Evolutionary conservation across 2,329 filamentous ascomycete species (phyloP).

Genomic region (Penicillium sp.): DNA sequence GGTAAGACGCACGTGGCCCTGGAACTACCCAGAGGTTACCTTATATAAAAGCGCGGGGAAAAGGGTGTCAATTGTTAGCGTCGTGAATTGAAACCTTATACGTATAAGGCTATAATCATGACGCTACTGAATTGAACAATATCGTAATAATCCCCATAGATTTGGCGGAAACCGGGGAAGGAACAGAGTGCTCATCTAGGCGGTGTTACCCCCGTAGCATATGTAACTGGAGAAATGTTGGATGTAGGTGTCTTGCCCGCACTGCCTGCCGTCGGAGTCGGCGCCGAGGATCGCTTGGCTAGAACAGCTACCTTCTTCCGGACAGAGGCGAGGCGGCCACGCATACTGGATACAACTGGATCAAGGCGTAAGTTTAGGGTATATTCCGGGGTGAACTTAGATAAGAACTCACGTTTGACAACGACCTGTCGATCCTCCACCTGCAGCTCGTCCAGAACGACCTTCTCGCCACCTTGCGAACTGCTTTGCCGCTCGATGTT

Average conservation of each 20-base stretch:
- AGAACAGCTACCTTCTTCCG: slow-evolving; percentile 44
- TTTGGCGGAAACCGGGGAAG: not conserved
- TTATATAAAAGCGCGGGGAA: slow-evolving; percentile 1
- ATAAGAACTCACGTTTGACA: slow-evolving; percentile 41
- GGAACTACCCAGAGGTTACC: not conserved
- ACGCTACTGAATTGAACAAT: not conserved
- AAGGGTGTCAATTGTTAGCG: not conserved
- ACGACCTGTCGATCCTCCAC: slow-evolving; percentile 43
- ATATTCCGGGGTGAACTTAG: not conserved
- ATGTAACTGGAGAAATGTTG: slow-evolving; percentile 26
- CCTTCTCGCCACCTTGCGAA: slow-evolving; percentile 29
- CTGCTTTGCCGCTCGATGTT: slow-evolving; percentile 18
- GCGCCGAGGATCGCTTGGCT: slow-evolving; percentile 35
- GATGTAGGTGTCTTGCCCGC: slow-evolving; percentile 26
- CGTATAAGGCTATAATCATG: not conserved
- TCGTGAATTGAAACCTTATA: not conserved
- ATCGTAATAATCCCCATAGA: not conserved
- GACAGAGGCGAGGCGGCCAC: slow-evolving; percentile 39
- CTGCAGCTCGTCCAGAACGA: slow-evolving; percentile 37
- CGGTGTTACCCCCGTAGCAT: slow-evolving; percentile 28
- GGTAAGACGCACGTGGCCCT: not conserved
- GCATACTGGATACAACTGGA: slow-evolving; percentile 44
- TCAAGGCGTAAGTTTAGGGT: not conserved
- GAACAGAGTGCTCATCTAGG: slow-evolving; percentile 22
- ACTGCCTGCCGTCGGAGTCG: slow-evolving; percentile 30